These are phyloP conservation scores for Globisporangium emineosum DNA, from an alignment of 352 stramenopile genomes.

Conservation along the genomic window DNA sequence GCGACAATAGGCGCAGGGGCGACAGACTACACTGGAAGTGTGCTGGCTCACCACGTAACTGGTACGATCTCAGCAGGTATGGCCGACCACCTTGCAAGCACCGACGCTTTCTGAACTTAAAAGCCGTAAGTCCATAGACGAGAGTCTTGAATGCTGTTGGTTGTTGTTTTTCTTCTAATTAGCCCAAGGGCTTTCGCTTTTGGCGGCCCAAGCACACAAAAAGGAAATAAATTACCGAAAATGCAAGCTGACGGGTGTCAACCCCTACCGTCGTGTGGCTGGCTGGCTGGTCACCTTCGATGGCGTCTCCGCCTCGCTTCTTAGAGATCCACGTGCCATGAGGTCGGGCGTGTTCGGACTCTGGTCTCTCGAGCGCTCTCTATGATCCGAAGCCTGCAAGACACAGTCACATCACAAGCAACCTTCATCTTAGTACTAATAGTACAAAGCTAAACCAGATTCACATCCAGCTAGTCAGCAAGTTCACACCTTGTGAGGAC, in stretches of 20 bases:
- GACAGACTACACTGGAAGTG: too few relatives aligned
- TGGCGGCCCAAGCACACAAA: neutral
- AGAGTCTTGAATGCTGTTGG: neutral
- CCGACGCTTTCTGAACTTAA: neutral
- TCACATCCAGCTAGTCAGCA: neutral
- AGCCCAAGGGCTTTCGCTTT: neutral
- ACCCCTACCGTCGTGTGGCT: neutral
- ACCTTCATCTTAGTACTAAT: neutral
- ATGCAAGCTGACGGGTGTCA: neutral
- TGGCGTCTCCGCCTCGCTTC: neutral
- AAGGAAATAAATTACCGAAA: neutral
- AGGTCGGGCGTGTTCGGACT: conserved; percentile 1
- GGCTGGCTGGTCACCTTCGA: neutral
- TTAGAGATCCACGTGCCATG: conserved; percentile 8
- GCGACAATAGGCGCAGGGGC: neutral
- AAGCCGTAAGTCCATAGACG: neutral
- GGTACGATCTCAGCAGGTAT: neutral
- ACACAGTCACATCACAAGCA: neutral
- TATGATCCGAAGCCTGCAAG: neutral
- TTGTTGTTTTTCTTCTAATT: neutral
- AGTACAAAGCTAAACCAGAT: neutral
- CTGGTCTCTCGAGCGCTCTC: neutral
- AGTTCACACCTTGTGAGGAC: neutral
- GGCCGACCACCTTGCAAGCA: neutral
- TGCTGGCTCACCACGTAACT: too few relatives aligned